phyloP scores from a whole-genome alignment of 768 basidiomycete genomes.

The Crassisporium funariophilum region DNA sequence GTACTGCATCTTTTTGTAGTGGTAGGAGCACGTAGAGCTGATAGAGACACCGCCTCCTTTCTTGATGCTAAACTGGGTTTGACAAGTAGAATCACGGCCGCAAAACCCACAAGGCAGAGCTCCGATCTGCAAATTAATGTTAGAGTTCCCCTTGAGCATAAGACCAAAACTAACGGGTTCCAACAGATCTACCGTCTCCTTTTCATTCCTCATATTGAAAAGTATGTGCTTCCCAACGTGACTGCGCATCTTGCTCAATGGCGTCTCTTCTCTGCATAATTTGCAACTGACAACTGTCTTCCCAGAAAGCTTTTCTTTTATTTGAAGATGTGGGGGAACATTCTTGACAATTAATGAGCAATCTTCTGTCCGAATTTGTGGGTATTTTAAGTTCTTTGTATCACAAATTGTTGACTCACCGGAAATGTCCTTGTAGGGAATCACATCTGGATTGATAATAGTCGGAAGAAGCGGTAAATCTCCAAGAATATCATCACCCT shows the following conservation, averaged over 20 bases:
- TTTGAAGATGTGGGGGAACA: not conserved
- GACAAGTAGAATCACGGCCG: not conserved
- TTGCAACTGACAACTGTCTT: not conserved
- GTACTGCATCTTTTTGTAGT: conserved; percentile 1
- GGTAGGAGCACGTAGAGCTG: not conserved
- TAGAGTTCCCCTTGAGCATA: not conserved
- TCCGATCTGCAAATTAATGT: not conserved
- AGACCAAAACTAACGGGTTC: not conserved
- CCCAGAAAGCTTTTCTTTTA: not conserved
- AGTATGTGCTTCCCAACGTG: not conserved
- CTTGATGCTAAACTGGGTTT: not conserved
- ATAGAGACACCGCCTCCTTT: not conserved
- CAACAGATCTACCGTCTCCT: not conserved
- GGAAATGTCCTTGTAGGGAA: not conserved
- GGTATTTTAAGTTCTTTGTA: too few relatives aligned
- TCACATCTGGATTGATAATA: not conserved
- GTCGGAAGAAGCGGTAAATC: not conserved
- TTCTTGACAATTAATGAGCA: too few relatives aligned
- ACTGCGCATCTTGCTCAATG: not conserved
- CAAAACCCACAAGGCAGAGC: not conserved
- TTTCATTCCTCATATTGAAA: not conserved
- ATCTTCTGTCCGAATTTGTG: too few relatives aligned
- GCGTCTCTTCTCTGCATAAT: too few relatives aligned
- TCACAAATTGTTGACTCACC: not conserved
- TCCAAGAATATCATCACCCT: too few relatives aligned